Percentiles rank a stretch among this genome's conserved stretches.
These are phyloP conservation scores for Xanthoconium stramineum DNA, from an alignment of 768 basidiomycete genomes.

Conservation along the genomic window DNA sequence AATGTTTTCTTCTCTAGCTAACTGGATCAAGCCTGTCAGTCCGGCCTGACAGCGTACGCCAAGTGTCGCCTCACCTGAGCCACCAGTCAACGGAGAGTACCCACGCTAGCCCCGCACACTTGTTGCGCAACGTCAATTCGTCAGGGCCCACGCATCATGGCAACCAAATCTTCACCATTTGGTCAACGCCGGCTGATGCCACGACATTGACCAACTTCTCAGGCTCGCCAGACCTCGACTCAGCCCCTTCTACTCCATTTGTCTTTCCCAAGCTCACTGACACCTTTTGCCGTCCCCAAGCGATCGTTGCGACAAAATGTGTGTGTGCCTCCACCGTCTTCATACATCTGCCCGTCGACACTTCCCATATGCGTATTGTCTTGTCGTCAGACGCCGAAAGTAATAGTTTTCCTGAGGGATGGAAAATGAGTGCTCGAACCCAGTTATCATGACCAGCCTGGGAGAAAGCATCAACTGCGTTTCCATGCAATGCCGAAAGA, in stretches of 20 bases:
- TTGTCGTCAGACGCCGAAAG: slow-evolving; percentile 93
- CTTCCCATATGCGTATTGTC: slow-evolving; percentile 87
- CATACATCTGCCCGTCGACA: slow-evolving; percentile 78
- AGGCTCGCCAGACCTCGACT: slow-evolving; percentile 30
- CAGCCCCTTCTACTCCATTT: slow-evolving; percentile 36
- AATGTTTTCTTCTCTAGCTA: slow-evolving; percentile 10
- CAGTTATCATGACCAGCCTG: slow-evolving; percentile 86
- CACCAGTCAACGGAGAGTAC: slow-evolving; percentile 10
- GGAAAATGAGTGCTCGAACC: slow-evolving; percentile 85
- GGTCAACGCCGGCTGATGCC: slow-evolving; percentile 67
- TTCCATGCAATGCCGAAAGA: not conserved
- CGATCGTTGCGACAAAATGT: slow-evolving; percentile 77
- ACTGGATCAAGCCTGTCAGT: slow-evolving; percentile 10
- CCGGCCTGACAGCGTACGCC: not conserved
- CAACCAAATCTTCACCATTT: slow-evolving; percentile 63
- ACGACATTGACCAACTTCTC: slow-evolving; percentile 69
- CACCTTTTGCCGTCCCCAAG: slow-evolving; percentile 68
- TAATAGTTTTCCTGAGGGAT: slow-evolving; percentile 85
- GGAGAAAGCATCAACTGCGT: slow-evolving; percentile 6
- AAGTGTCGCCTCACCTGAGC: slow-evolving; percentile 16
- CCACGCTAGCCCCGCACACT: slow-evolving; percentile 12
- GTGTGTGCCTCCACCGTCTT: slow-evolving; percentile 87
- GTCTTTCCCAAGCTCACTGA: slow-evolving; percentile 40
- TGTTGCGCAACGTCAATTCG: slow-evolving; percentile 5
- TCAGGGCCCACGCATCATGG: slow-evolving; percentile 36